A percentile compares a stretch with the other conserved stretches of the same genome.
phyloP scores from a whole-genome alignment of 768 basidiomycete genomes.

The Amanita subjunquillea region DNA sequence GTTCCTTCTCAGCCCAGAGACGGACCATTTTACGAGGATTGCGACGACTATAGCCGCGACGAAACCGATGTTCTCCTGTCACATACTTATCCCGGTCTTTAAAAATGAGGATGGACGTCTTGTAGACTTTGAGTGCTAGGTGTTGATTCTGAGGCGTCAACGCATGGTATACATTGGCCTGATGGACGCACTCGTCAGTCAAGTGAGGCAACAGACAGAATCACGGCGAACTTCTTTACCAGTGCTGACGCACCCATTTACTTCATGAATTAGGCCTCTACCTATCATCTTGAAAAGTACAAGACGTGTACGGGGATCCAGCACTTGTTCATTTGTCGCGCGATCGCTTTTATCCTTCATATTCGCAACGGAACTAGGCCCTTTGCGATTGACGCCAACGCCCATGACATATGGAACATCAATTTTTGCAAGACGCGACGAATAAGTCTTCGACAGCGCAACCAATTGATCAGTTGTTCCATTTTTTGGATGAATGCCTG shows the following conservation, averaged over 20 bases:
- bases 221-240: constrained; percentile 78
- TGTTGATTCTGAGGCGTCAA: constrained; percentile 43
- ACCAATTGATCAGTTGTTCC: constrained; percentile 65
- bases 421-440: constrained; percentile 64
- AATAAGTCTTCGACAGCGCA: constrained; percentile 59
- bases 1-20: constrained; percentile 98
- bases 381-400: constrained; percentile 85
- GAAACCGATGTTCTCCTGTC: constrained; percentile 91
- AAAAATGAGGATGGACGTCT: constrained; percentile 95
- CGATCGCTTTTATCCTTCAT: constrained; percentile 94
- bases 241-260: constrained; percentile 95
- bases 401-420: constrained; percentile 59
- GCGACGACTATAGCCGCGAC: constrained; percentile 75
- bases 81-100: constrained; percentile 98
- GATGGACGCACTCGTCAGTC: constrained; percentile 5
- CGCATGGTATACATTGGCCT: constrained; percentile 98
- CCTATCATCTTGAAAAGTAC: constrained; percentile 97
- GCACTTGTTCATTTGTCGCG: constrained; percentile 93
- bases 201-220: constrained; percentile 1
- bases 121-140: constrained; percentile 94
- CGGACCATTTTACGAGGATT: constrained; percentile 99
- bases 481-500: constrained; percentile 30
- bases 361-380: constrained; percentile 79
- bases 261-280: constrained; percentile 74
- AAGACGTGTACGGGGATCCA: constrained; percentile 90